These are phyloP conservation scores for Vicia faba DNA, from an alignment of 306 rosid genomes.

Conservation along the genomic window DNA sequence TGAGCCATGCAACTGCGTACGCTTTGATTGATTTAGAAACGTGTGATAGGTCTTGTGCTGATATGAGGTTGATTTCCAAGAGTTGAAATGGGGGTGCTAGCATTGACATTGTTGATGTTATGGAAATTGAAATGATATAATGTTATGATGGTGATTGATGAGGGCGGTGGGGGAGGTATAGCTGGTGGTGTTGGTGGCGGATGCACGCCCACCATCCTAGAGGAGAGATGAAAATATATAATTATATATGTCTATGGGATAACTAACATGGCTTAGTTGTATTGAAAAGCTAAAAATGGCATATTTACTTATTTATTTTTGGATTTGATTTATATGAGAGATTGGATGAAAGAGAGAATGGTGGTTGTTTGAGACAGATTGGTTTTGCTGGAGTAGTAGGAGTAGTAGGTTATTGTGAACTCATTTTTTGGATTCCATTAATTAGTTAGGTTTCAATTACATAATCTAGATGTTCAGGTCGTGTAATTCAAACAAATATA, in stretches of 20 bases:
- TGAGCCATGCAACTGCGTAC: conserved; percentile 75
- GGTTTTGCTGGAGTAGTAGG: neutral
- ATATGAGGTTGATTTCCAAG: conserved; percentile 64
- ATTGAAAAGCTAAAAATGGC: neutral
- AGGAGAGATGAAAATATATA: neutral
- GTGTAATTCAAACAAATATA: too few relatives aligned
- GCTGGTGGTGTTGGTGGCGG: neutral
- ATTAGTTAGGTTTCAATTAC: neutral
- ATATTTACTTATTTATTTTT: neutral
- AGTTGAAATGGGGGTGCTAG: conserved; percentile 43
- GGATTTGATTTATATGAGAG: neutral
- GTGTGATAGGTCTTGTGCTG: conserved; percentile 60
- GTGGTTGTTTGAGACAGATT: neutral
- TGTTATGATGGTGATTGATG: neutral
- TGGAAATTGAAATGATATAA: neutral
- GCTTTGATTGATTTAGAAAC: conserved; percentile 59
- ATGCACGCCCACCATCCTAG: neutral
- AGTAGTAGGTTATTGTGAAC: neutral
- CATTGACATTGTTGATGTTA: conserved; percentile 28
- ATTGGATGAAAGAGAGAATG: neutral
- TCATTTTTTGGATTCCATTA: neutral
- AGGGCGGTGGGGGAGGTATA: neutral
- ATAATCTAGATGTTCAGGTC: too few relatives aligned
- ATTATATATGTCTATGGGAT: neutral
- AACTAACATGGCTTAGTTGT: neutral